phyloP scores from a whole-genome alignment of 805 yeast species.

The Candida patagonica region DNA sequence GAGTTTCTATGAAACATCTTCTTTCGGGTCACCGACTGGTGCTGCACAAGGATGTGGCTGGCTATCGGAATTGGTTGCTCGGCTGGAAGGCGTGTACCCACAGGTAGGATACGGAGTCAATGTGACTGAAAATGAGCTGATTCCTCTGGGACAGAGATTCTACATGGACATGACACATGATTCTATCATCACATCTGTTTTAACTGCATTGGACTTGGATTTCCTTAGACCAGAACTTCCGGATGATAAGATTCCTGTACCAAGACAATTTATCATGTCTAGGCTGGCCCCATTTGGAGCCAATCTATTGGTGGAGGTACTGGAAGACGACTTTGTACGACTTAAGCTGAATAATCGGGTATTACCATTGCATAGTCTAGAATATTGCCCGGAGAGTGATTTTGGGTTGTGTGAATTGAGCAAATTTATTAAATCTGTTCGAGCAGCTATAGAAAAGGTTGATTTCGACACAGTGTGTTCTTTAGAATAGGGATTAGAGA shows the following conservation, averaged over 20 bases:
- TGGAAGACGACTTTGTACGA: slow-evolving; percentile 28
- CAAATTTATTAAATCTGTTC: slow-evolving; percentile 13
- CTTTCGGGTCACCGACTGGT: slow-evolving; percentile 53
- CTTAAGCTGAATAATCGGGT: slow-evolving; percentile 31
- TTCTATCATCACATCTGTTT: slow-evolving; percentile 49
- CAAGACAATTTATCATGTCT: slow-evolving; percentile 32
- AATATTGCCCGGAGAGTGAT: slow-evolving; percentile 24
- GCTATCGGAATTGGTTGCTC: slow-evolving; percentile 33
- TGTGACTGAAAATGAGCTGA: slow-evolving; percentile 28
- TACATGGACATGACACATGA: slow-evolving; percentile 73
- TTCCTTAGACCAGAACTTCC: slow-evolving; percentile 35
- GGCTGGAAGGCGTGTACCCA: slow-evolving; percentile 41
- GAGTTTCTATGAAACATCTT: slow-evolving; percentile 48
- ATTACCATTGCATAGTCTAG: slow-evolving; percentile 28
- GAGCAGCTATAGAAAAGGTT: slow-evolving; percentile 5
- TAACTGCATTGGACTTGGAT: slow-evolving; percentile 54
- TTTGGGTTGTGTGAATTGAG: slow-evolving; percentile 28
- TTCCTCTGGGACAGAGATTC: slow-evolving; percentile 40
- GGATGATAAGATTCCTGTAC: slow-evolving; percentile 33
- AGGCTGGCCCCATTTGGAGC: slow-evolving; percentile 36
- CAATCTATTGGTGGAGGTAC: slow-evolving; percentile 30
- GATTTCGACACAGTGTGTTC: slow-evolving; percentile 13
- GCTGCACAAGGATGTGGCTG: slow-evolving; percentile 54
- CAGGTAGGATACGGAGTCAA: slow-evolving; percentile 44
- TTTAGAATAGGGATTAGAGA: slow-evolving; percentile 1